These are phyloP conservation scores for Cydonia oblonga DNA, from an alignment of 331 rosid genomes.

Conservation along the genomic window DNA sequence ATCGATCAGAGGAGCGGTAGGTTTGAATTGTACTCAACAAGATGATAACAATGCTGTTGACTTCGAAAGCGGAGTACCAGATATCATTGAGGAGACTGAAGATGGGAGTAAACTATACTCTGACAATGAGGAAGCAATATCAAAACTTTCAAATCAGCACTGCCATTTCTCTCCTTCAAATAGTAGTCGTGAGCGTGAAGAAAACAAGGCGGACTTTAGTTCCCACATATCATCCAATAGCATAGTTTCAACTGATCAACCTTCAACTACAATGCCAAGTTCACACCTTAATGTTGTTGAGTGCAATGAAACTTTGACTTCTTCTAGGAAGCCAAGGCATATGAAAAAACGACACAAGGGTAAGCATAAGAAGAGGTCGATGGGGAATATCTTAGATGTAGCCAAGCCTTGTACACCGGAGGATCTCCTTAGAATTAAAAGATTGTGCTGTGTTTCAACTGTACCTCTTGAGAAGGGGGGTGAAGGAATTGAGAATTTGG, in stretches of 20 bases:
- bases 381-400: slow-evolving; percentile 40
- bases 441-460: slow-evolving; percentile 13
- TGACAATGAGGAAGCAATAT: slow-evolving; percentile 4
- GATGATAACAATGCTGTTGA: slow-evolving; percentile 9
- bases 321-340: slow-evolving; percentile 12
- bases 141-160: slow-evolving; percentile 15
- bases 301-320: background rate
- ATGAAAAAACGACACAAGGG: slow-evolving; percentile 22
- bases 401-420: slow-evolving; percentile 33
- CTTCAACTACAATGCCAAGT: slow-evolving; percentile 5
- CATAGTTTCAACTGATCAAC: slow-evolving; percentile 2
- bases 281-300: background rate
- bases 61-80: slow-evolving; percentile 1
- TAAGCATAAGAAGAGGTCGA: slow-evolving; percentile 34
- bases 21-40: slow-evolving; percentile 9
- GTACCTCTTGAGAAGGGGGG: slow-evolving; percentile 4
- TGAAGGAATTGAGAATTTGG: slow-evolving; percentile 10
- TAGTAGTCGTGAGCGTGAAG: slow-evolving; percentile 15
- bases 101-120: slow-evolving; percentile 12
- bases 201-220: background rate
- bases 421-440: slow-evolving; percentile 24
- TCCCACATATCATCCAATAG: slow-evolving; percentile 11
- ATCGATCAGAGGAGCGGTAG: slow-evolving; percentile 12
- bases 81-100: slow-evolving; percentile 6
- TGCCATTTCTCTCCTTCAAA: slow-evolving; percentile 6